These are phyloP conservation scores for Claviceps pusilla DNA, from an alignment of 2,329 filamentous ascomycete genomes.

Conservation along the genomic window DNA sequence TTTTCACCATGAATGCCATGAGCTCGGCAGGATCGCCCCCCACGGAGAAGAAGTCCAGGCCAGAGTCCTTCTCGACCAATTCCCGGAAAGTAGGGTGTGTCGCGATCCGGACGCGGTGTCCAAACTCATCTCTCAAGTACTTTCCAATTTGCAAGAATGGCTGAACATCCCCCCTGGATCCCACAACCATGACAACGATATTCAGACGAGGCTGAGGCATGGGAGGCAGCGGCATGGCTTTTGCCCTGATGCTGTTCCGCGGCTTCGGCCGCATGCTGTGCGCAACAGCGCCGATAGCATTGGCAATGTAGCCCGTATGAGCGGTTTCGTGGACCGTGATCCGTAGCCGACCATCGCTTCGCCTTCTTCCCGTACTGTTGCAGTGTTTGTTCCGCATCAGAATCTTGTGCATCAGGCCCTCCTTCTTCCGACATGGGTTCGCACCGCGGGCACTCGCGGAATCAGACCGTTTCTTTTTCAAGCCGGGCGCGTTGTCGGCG, in stretches of 20 bases:
- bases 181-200: conserved; percentile 74
- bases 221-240: conserved; percentile 16
- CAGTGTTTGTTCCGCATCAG: conserved; percentile 40
- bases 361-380: conserved; percentile 48
- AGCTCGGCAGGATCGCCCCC: conserved; percentile 67
- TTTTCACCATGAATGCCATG: conserved; percentile 84
- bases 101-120: conserved; percentile 62
- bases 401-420: background rate
- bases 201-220: conserved; percentile 42
- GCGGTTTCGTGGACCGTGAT: conserved; percentile 59
- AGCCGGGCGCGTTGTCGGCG: background rate
- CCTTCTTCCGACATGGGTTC: background rate
- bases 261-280: conserved; percentile 20
- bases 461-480: background rate
- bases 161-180: conserved; percentile 65
- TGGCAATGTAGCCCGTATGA: conserved; percentile 57
- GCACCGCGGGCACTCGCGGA: background rate
- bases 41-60: conserved; percentile 66
- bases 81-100: conserved; percentile 66
- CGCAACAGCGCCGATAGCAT: conserved; percentile 52
- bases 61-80: conserved; percentile 57
- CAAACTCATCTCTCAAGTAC: conserved; percentile 53
- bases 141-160: conserved; percentile 65
- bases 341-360: conserved; percentile 53
- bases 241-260: background rate